Conservation (phyloP, 495 filamentous ascomycete genomes). For the Zalerion maritima region DNA sequence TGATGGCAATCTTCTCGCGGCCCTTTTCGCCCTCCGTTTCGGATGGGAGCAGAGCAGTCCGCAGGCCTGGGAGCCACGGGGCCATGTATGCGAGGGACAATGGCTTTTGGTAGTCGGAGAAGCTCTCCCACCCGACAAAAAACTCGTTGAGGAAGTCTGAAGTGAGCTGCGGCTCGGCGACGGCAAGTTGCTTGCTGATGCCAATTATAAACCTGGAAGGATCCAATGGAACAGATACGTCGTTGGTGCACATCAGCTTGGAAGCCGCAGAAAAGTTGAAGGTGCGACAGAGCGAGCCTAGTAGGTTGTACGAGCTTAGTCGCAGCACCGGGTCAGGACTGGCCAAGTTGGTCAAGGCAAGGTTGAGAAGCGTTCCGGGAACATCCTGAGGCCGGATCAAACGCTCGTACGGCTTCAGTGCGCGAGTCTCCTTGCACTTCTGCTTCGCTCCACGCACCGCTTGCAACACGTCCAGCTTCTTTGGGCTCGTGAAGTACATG, state of each 20-base stretch:
- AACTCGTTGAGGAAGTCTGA: conserved; percentile 53
- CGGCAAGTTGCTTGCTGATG: conserved; percentile 44
- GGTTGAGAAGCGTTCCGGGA: conserved; percentile 48
- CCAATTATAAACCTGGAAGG: conserved; percentile 47
- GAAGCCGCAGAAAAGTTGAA: conserved; percentile 48
- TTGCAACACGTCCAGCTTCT: conserved; percentile 44
- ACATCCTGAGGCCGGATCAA: conserved; percentile 53
- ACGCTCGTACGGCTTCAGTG: conserved; percentile 41
- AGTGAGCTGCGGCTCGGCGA: conserved; percentile 48
- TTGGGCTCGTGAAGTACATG: conserved; percentile 50
- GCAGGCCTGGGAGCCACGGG: conserved; percentile 45
- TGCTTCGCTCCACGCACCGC: conserved; percentile 43
- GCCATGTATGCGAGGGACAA: conserved; percentile 52
- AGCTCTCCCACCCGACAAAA: conserved; percentile 54
- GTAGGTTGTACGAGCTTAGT: conserved; percentile 46
- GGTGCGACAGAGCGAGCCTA: conserved; percentile 45
- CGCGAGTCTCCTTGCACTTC: conserved; percentile 43
- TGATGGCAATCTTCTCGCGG: conserved; percentile 41
- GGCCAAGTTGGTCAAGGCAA: conserved; percentile 48
- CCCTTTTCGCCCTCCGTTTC: conserved; percentile 46
- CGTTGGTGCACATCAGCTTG: conserved; percentile 43
- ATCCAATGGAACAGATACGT: conserved; percentile 42
- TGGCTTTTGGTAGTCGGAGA: conserved; percentile 45
- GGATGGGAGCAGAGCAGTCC: conserved; percentile 37
- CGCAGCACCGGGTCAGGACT: conserved; percentile 40